phyloP scores from a whole-genome alignment of 1,139 yeast species.

The Yamadazyma membranifaciens region DNA sequence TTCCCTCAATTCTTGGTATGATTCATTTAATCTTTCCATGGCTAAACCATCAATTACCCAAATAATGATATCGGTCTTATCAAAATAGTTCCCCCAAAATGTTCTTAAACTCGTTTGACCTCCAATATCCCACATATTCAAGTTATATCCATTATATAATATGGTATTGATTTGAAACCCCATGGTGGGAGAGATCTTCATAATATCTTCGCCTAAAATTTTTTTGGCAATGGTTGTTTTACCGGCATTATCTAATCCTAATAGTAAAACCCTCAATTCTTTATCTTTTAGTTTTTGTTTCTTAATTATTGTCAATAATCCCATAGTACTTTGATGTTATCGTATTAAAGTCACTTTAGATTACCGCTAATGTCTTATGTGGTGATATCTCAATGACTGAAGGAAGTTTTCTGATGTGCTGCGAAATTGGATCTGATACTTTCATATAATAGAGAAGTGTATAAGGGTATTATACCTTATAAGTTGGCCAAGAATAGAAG shows the following conservation, averaged over 20 bases:
- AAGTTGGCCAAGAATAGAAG: neutral
- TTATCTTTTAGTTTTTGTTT: slow-evolving; percentile 80
- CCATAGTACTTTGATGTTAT: slow-evolving; percentile 48
- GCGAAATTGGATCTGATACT: neutral
- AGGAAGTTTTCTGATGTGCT: neutral
- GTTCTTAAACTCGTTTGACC: slow-evolving; percentile 78
- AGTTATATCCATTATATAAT: slow-evolving; percentile 23
- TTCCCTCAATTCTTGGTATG: slow-evolving; percentile 57
- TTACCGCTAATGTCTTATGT: too few relatives aligned
- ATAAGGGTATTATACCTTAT: neutral
- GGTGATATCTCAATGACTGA: too few relatives aligned
- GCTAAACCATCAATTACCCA: slow-evolving; percentile 88
- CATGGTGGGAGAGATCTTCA: slow-evolving; percentile 49
- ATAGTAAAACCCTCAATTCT: slow-evolving; percentile 69
- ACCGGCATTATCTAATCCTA: slow-evolving; percentile 90
- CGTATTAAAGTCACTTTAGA: too few relatives aligned
- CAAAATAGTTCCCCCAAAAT: slow-evolving; percentile 91
- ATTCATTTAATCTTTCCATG: slow-evolving; percentile 61
- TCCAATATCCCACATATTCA: slow-evolving; percentile 81
- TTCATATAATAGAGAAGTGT: too few relatives aligned
- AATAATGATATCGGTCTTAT: slow-evolving; percentile 75
- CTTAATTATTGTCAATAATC: slow-evolving; percentile 73
- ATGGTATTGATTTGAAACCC: slow-evolving; percentile 49
- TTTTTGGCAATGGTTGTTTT: slow-evolving; percentile 75
- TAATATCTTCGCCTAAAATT: slow-evolving; percentile 52